phyloP scores from a whole-genome alignment of 202 grass and related monocot genomes.

The Digitaria exilis region DNA sequence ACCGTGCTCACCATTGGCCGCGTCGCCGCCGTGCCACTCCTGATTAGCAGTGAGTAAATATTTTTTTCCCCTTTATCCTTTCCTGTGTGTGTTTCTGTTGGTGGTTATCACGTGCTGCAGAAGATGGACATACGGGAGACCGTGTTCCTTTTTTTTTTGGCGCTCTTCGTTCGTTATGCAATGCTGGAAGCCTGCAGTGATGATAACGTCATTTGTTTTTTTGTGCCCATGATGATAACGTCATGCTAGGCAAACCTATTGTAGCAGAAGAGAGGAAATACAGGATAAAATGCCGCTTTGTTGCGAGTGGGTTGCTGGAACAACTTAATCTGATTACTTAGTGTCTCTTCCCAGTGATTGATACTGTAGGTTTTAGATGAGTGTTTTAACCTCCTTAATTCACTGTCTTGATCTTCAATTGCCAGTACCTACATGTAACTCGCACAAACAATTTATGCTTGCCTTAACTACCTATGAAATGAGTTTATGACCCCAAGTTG shows the following conservation, averaged over 20 bases:
- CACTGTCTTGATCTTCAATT: not conserved
- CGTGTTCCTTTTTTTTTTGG: not conserved
- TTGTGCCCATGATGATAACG: too few relatives aligned
- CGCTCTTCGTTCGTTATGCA: not conserved
- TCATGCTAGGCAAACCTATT: not conserved
- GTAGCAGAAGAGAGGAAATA: not conserved
- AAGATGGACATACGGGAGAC: not conserved
- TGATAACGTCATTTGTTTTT: not conserved
- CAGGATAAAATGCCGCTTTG: not conserved
- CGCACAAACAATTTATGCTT: not conserved
- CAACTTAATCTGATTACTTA: not conserved
- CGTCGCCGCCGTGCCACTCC: constrained; percentile 86
- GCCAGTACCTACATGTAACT: not conserved
- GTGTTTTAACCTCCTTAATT: constrained; percentile 11
- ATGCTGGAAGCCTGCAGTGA: not conserved
- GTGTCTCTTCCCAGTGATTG: not conserved
- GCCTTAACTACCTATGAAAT: not conserved
- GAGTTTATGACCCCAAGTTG: not conserved
- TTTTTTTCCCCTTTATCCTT: not conserved
- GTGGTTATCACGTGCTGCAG: not conserved
- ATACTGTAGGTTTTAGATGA: not conserved
- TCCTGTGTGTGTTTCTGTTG: not conserved
- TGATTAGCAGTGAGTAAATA: constrained; percentile 78
- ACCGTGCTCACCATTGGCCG: constrained; percentile 91
- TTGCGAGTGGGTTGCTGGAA: not conserved